phyloP scores from a whole-genome alignment of 2,329 filamentous ascomycete genomes.

The Colletotrichum karsti region DNA sequence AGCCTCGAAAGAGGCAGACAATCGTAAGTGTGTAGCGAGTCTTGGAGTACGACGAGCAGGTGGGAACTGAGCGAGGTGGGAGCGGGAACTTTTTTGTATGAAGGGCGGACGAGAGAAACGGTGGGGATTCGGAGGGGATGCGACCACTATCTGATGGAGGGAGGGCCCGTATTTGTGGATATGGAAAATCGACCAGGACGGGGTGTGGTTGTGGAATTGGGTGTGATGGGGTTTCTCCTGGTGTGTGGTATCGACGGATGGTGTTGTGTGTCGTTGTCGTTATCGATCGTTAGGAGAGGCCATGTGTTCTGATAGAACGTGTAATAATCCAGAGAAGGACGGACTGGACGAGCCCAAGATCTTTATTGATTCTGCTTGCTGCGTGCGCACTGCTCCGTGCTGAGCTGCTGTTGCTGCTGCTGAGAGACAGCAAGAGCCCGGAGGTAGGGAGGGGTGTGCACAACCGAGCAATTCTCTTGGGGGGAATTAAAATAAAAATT shows the following conservation, averaged over 20 bases:
- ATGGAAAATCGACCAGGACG: conserved; percentile 17
- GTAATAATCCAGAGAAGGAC: not conserved
- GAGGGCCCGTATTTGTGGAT: conserved; percentile 29
- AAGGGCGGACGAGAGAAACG: conserved; percentile 13
- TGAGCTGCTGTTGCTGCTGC: not conserved
- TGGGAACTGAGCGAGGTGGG: conserved; percentile 20
- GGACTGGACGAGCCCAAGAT: conserved; percentile 11
- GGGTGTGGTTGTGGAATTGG: conserved; percentile 21
- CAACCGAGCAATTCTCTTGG: conserved; percentile 5
- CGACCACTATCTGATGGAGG: conserved; percentile 31
- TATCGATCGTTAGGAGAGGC: not conserved
- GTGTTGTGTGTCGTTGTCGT: not conserved
- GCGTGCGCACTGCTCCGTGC: not conserved
- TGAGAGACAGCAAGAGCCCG: conserved; percentile 4
- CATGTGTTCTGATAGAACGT: conserved; percentile 1
- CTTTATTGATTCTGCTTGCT: conserved; percentile 14
- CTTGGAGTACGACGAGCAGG: conserved; percentile 8
- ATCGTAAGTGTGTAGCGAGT: conserved; percentile 26
- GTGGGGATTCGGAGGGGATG: conserved; percentile 27
- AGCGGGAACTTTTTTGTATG: conserved; percentile 32
- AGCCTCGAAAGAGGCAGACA: conserved; percentile 28
- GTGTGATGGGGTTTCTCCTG: conserved; percentile 12
- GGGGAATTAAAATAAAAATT: not conserved
- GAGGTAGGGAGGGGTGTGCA: conserved; percentile 24
- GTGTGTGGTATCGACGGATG: not conserved